Evolutionary conservation across 2,329 filamentous ascomycete genomes (phyloP), one percentile per base, ranked within the genome.

Genomic region (Rugonectria rugulosa): DNA sequence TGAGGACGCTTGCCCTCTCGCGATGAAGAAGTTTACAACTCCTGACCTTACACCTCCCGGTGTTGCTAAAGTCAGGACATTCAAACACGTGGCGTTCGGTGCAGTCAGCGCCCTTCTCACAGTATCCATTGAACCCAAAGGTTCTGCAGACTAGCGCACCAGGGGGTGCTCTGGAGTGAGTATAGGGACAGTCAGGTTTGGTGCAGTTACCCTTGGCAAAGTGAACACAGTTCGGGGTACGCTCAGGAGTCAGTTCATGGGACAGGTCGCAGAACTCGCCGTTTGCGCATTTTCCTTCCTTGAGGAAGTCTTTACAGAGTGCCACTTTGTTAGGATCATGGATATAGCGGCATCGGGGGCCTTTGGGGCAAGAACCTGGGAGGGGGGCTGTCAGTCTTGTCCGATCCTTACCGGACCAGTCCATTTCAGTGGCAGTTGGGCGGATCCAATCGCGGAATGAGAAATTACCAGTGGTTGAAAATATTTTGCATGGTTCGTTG

Each of bases 11-110:
- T 71, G 92, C 92, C 75, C 91, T 88, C 77, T 95, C 91, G 72
- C 94, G 86, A 77, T 99, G 95, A 56, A 87, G 89, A 50, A 97
- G 83, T 72, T 89, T 90, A 80, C 94, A 98, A 63, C 88, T 87
- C 75, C 88, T 87, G 72, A 84, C 87, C 72, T 87, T 87, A 84
- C 95, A 99, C 60, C 81, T 80, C 68, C 94, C 94, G 57, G 85
- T 91, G 76, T 97, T 96, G 82, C 91, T 91, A 79, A 96, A 97
- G 73, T 96, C 90, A 60, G 95, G 94, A 75, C 95, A 98, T 75
- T 98, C 94, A 76, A 89, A 89, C 54, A 94, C 89, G 78, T 99
- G 95, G 58, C 92, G 89, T 61, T 95, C 87, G 57, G 85, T 76
- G 75, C 95, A 98, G 51, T 81, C 76, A 52, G 83, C 82, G 57